Evolutionary conservation across 179 eudicot genomes (phyloP).

Genomic region (Heliamphora pulchella): DNA sequence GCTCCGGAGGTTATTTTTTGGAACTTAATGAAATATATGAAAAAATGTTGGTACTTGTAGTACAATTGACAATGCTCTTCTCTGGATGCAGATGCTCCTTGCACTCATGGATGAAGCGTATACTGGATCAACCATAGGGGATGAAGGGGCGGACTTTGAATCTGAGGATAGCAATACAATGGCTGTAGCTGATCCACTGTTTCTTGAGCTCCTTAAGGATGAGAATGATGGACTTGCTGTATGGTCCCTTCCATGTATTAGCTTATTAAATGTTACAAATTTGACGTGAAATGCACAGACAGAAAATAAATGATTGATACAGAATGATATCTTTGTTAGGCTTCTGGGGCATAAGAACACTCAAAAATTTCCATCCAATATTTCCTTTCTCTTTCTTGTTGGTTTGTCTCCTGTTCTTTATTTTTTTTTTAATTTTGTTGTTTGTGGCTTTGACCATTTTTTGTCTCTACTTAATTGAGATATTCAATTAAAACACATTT

Average conservation of each 20-base stretch:
- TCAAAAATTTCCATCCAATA: not conserved
- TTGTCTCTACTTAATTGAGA: not conserved
- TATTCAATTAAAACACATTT: not conserved
- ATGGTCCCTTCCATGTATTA: conserved; percentile 25
- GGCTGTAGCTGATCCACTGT: conserved; percentile 81
- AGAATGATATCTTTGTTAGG: not conserved
- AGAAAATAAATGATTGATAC: not conserved
- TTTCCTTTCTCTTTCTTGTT: not conserved
- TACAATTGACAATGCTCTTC: conserved; percentile 16
- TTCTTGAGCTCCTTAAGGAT: conserved; percentile 95
- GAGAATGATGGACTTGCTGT: conserved; percentile 98
- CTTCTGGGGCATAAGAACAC: no score
- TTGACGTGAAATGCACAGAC: conserved; percentile 2
- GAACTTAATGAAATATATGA: not conserved
- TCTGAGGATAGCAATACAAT: conserved; percentile 80
- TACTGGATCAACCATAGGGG: conserved; percentile 95
- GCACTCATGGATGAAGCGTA: conserved; percentile 99
- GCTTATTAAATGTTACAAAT: not conserved
- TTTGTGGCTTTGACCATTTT: not conserved
- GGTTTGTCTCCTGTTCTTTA: not conserved
- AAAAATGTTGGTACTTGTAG: conserved; percentile 7
- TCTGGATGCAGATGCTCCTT: conserved; percentile 74
- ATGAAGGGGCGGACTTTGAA: conserved; percentile 94
- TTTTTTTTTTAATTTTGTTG: not conserved
- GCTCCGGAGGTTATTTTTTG: conserved; percentile 77